Evolutionary conservation across 1,284 basidiomycete genomes (phyloP), one percentile per base, ranked within the genome.

Genomic region (Schizophyllum commune): DNA sequence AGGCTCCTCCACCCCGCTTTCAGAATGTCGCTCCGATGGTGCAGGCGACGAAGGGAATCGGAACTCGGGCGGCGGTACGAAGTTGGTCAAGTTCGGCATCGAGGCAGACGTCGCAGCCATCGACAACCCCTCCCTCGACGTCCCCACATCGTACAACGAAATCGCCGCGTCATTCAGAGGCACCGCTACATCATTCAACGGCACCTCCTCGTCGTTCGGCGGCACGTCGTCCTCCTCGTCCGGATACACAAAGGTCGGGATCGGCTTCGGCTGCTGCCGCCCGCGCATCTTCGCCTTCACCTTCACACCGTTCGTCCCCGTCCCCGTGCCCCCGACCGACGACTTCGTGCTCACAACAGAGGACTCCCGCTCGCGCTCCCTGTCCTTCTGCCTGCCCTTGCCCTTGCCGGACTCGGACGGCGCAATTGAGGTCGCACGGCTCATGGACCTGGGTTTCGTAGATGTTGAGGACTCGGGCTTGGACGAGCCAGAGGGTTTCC

Each of bases 231-330:
- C 71, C 15, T 67, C 70, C 20, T 70, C 67, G n/a, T 70, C 70
- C 3, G 66, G 65, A 32, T 66, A 61, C 8, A 63, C 57, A 19
- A 65, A 65, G 0, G 65, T 34, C 47, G 67, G 62, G 17, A 65
- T 56, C 47, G 64, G 59, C 55, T 68, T 69, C 11, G 66, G 58
- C 57, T 71, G 73, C 58, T 67, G 67, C 57, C 68, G 64, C 15
- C 65, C 65, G 19, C 69, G 67, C 71, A 72, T 73, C 62, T 67
- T 71, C 27, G 69, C 65, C 65, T 69, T 74, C 62, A 71, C 55
- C 56, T 21, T 57, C 60, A 51, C 58, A 61, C 5, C 3, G 19
- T 33, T 17, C 39, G 17, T 47, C 2, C 13, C 34, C 34, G 6
- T 39, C 7, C 34, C 39, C 17, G 9, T 47, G 8, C 39, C 39